Evolutionary conservation across 768 basidiomycete species (phyloP).

Genomic region (Pleurotus citrinopileatus): DNA sequence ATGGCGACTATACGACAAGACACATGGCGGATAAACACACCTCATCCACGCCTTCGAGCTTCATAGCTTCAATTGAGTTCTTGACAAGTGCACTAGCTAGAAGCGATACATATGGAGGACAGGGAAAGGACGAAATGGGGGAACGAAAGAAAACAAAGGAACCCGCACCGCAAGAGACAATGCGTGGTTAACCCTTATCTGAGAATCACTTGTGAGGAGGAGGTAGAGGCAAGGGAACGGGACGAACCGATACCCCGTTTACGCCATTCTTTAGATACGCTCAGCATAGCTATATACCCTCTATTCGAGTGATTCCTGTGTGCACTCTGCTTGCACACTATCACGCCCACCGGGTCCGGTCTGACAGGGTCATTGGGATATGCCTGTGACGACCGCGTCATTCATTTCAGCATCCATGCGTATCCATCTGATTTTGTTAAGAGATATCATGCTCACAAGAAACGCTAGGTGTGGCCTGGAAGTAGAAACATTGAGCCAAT

Average conservation of each 20-base stretch:
- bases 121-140: constrained; percentile 4
- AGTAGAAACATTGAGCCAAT: constrained; percentile 14
- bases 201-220: constrained; percentile 42
- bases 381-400: constrained; percentile 38
- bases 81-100: constrained; percentile 84
- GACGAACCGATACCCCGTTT: constrained; percentile 89
- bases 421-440: constrained; percentile 4
- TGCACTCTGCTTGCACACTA: constrained; percentile 95
- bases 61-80: constrained; percentile 84
- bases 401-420: background rate
- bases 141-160: constrained; percentile 34
- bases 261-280: constrained; percentile 79
- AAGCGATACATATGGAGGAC: constrained; percentile 4
- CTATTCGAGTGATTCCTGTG: constrained; percentile 75
- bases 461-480: constrained; percentile 87
- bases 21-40: constrained; percentile 44
- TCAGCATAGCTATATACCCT: constrained; percentile 98
- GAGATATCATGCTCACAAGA: constrained; percentile 43
- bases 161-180: constrained; percentile 36
- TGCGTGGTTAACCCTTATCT: constrained; percentile 44
- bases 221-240: constrained; percentile 28
- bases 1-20: too few species aligned
- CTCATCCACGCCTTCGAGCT: constrained; percentile 79
- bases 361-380: constrained; percentile 44
- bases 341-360: constrained; percentile 77